Evolutionary conservation across 352 stramenopile species (phyloP).

Genomic region (Globisporangium recalcitrans): DNA sequence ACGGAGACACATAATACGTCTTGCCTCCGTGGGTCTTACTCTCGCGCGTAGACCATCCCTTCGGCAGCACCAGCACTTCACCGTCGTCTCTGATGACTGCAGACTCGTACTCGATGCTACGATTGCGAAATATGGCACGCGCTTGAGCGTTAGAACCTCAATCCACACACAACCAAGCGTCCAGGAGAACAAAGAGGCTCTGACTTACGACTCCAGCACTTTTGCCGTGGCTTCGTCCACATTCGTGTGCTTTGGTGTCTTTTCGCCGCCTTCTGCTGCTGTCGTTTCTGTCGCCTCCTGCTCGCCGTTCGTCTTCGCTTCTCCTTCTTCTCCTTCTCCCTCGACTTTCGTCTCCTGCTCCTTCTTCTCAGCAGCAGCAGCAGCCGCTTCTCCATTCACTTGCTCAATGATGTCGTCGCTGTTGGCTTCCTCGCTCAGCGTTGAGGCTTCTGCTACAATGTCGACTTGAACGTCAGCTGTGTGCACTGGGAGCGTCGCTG

Average conservation of each 20-base stretch:
- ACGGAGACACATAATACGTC: slow-evolving; percentile 84
- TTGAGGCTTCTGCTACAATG: not conserved
- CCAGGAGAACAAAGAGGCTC: not conserved
- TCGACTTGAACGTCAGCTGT: not conserved
- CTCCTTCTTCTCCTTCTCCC: not conserved
- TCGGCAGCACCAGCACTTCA: slow-evolving; percentile 69
- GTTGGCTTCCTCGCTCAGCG: slow-evolving; percentile 1
- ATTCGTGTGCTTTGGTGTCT: slow-evolving; percentile 41
- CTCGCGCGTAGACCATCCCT: slow-evolving; percentile 72
- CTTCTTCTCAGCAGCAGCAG: not conserved
- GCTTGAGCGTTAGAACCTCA: not conserved
- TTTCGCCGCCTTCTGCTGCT: slow-evolving; percentile 14
- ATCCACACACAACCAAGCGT: not conserved
- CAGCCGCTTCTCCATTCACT: not conserved
- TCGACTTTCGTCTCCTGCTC: not conserved
- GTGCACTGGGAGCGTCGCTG: not conserved
- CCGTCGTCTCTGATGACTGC: slow-evolving; percentile 62
- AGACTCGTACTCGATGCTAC: slow-evolving; percentile 48
- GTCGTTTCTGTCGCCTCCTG: slow-evolving; percentile 41
- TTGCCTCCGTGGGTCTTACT: slow-evolving; percentile 83
- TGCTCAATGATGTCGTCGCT: slow-evolving; percentile 18
- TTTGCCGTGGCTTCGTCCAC: slow-evolving; percentile 54
- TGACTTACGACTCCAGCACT: slow-evolving; percentile 50
- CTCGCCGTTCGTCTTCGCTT: slow-evolving; percentile 5
- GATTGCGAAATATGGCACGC: not conserved